Conservation (phyloP, 176 grass and related monocot species). For the Tillandsia fasciculata region DNA sequence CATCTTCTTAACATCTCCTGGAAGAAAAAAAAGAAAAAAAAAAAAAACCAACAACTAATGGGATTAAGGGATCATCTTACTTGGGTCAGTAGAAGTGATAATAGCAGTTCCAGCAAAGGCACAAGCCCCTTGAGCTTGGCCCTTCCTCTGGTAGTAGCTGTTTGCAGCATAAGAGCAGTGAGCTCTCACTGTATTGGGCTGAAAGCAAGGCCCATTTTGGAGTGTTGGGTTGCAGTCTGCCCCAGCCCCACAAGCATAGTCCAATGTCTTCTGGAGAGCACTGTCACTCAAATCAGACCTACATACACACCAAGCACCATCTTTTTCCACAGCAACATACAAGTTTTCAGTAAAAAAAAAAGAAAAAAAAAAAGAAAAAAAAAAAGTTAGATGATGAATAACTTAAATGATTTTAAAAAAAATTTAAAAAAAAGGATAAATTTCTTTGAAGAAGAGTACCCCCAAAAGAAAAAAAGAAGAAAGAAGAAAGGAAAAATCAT, state of each 20-base stretch:
- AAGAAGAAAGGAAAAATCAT: neutral
- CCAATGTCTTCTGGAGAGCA: slow-evolving; percentile 60
- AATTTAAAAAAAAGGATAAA: too few relatives aligned
- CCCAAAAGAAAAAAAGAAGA: neutral
- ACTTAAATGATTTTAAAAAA: too few relatives aligned
- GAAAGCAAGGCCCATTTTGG: slow-evolving; percentile 50
- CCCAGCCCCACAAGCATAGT: slow-evolving; percentile 73
- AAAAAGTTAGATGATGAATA: neutral
- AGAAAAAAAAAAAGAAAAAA: too few relatives aligned
- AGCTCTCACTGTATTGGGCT: slow-evolving; percentile 47
- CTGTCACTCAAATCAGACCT: slow-evolving; percentile 29
- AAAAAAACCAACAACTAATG: neutral
- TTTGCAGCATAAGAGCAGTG: slow-evolving; percentile 96
- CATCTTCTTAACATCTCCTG: neutral
- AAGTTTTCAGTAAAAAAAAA: too few relatives aligned
- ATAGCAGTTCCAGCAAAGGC: slow-evolving; percentile 46
- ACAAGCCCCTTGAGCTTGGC: slow-evolving; percentile 49
- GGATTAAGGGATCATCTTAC: slow-evolving; percentile 14
- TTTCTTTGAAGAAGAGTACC: neutral
- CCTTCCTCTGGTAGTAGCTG: slow-evolving; percentile 77
- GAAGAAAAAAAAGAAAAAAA: neutral
- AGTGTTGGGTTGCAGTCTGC: slow-evolving; percentile 60
- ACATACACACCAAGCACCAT: slow-evolving; percentile 73
- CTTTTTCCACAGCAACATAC: slow-evolving; percentile 11
- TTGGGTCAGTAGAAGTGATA: slow-evolving; percentile 43